Conservation (phyloP, 2,329 filamentous ascomycete genomes). For the Drechslerella coelobrocha region DNA sequence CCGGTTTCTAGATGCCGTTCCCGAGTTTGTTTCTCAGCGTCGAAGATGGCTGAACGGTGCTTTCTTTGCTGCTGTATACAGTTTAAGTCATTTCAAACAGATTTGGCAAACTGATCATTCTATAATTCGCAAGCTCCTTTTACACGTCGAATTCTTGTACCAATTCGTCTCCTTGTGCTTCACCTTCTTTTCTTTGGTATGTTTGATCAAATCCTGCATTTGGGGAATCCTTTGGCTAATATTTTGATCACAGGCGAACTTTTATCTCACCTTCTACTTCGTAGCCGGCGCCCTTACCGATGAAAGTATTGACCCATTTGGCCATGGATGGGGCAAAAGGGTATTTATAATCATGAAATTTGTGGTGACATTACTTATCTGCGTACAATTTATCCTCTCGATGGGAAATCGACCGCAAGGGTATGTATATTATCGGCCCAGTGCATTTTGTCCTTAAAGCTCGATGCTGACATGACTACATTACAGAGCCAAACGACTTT, state of each 20-base stretch:
- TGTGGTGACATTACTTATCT: slow-evolving; percentile 82
- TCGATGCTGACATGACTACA: slow-evolving; percentile 1
- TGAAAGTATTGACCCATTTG: slow-evolving; percentile 82
- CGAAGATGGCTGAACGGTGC: slow-evolving; percentile 97
- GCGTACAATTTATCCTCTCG: slow-evolving; percentile 92
- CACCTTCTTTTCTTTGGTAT: slow-evolving; percentile 86
- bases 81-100: slow-evolving; percentile 90
- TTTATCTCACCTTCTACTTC: slow-evolving; percentile 99
- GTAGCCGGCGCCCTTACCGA: slow-evolving; percentile 89
- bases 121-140: slow-evolving; percentile 81
- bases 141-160: slow-evolving; percentile 95
- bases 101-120: slow-evolving; percentile 94
- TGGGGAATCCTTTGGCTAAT: slow-evolving; percentile 55
- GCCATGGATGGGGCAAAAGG: slow-evolving; percentile 79
- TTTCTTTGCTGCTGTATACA: slow-evolving; percentile 98
- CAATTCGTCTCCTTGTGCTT: slow-evolving; percentile 91
- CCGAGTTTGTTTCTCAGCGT: slow-evolving; percentile 96
- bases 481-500: slow-evolving; percentile 77
- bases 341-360: slow-evolving; percentile 90
- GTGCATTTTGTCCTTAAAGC: not conserved
- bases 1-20: slow-evolving; percentile 72
- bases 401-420: slow-evolving; percentile 97
- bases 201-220: slow-evolving; percentile 25
- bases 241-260: slow-evolving; percentile 71
- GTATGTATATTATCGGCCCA: slow-evolving; percentile 56